Evolutionary conservation across 2,329 filamentous ascomycete genomes (phyloP).

Genomic region (Aspergillus sp.): DNA sequence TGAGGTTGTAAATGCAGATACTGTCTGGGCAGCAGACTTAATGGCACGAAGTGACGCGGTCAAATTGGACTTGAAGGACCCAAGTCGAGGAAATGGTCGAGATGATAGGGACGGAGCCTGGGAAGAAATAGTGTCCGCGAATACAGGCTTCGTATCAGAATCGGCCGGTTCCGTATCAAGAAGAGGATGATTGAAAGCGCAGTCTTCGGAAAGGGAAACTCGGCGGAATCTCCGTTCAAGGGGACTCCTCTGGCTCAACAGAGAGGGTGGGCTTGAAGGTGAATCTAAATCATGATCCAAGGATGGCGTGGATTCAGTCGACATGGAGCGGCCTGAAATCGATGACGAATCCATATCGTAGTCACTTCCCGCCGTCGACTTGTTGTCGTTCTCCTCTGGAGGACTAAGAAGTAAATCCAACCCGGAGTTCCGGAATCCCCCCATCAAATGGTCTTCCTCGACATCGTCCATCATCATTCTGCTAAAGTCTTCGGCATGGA

Average conservation of each 20-base stretch:
- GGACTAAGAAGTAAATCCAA: slow-evolving; percentile 51
- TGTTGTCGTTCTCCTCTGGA: slow-evolving; percentile 38
- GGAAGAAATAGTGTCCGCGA: slow-evolving; percentile 6
- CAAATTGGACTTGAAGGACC: slow-evolving; percentile 54
- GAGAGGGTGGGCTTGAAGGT: slow-evolving; percentile 38
- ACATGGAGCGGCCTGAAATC: slow-evolving; percentile 44
- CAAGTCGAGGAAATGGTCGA: slow-evolving; percentile 34
- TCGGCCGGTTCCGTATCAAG: slow-evolving; percentile 28
- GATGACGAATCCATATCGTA: slow-evolving; percentile 36
- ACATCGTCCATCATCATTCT: slow-evolving; percentile 48
- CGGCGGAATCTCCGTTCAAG: slow-evolving; percentile 39
- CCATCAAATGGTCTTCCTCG: slow-evolving; percentile 37
- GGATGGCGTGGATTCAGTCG: slow-evolving; percentile 51
- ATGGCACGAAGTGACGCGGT: slow-evolving; percentile 55
- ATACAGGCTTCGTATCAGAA: slow-evolving; percentile 5
- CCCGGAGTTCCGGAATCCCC: slow-evolving; percentile 37
- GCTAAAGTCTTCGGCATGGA: slow-evolving; percentile 45
- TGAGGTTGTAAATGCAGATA: slow-evolving; percentile 50
- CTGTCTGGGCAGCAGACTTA: slow-evolving; percentile 53
- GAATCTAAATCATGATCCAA: slow-evolving; percentile 44
- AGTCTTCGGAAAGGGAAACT: slow-evolving; percentile 48
- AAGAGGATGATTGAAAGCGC: slow-evolving; percentile 50
- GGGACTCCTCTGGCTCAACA: slow-evolving; percentile 28
- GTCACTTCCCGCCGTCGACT: slow-evolving; percentile 30
- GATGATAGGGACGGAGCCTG: slow-evolving; percentile 19